Percentiles rank a stretch among this genome's conserved stretches.
These are phyloP conservation scores for Neurospora sp. DNA, from an alignment of 495 filamentous ascomycete genomes.

Conservation along the genomic window DNA sequence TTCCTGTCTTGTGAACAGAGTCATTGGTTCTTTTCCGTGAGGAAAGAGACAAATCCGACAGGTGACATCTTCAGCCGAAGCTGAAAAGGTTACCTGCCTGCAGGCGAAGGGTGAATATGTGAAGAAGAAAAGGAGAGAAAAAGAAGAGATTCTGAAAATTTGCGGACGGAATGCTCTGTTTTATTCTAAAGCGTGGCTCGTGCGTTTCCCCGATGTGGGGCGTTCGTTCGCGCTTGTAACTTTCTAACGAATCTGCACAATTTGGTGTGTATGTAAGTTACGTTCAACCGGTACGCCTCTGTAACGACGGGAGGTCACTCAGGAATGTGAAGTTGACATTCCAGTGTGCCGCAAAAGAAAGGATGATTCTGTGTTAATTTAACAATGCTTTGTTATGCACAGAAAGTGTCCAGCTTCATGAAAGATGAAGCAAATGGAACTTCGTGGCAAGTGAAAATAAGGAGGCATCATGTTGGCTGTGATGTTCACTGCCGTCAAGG, in stretches of 20 bases:
- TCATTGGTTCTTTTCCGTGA: slow-evolving; percentile 4
- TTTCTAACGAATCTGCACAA: not conserved
- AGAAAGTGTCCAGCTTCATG: not conserved
- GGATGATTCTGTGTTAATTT: not conserved
- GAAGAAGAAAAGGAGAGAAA: slow-evolving; percentile 15
- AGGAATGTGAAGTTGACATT: not conserved
- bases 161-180: not conserved
- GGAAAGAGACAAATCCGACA: slow-evolving; percentile 5
- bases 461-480: not conserved
- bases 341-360: not conserved
- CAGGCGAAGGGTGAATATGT: slow-evolving; percentile 29
- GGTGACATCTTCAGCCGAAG: not conserved
- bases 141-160: slow-evolving; percentile 5
- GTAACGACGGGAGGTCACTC: not conserved
- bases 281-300: not conserved
- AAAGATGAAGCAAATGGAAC: not conserved
- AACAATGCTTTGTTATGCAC: not conserved
- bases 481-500: not conserved
- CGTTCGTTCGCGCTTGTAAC: not conserved
- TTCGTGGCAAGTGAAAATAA: not conserved
- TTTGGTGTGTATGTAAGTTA: not conserved
- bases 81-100: not conserved
- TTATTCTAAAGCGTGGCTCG: slow-evolving; percentile 1
- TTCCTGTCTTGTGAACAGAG: slow-evolving; percentile 14
- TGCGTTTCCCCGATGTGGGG: not conserved